These are phyloP conservation scores for Henckelia pumila DNA, from an alignment of 257 asterid species.

Conservation along the genomic window DNA sequence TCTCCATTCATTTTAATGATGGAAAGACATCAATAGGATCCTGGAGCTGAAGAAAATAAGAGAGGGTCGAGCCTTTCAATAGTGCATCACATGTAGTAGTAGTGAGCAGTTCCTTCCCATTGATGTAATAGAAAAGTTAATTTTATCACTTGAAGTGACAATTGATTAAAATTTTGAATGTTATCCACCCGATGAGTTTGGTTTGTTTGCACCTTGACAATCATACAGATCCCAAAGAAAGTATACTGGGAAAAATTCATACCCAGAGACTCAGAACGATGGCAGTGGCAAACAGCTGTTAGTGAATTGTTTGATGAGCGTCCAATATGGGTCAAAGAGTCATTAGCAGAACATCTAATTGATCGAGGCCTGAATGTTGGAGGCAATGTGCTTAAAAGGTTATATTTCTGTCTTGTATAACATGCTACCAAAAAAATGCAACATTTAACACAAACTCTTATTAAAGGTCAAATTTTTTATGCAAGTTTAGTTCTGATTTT, in stretches of 20 bases:
- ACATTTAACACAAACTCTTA: not conserved
- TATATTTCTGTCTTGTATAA: conserved; percentile 23
- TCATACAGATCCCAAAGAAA: conserved; percentile 87
- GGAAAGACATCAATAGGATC: not conserved
- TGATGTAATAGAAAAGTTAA: not conserved
- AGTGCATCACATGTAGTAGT: not conserved
- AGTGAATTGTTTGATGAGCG: conserved; percentile 83
- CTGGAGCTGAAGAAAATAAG: not conserved
- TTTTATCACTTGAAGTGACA: not conserved
- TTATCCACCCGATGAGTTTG: conserved; percentile 21
- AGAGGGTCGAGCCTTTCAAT: no score
- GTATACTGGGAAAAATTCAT: conserved; percentile 80
- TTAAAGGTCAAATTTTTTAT: conserved; percentile 25
- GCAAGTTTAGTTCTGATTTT: conserved; percentile 26
- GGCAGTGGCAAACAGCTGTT: conserved; percentile 75
- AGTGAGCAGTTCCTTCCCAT: not conserved
- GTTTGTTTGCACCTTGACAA: conserved; percentile 69
- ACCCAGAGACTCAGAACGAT: conserved; percentile 55
- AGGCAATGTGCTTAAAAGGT: conserved; percentile 67
- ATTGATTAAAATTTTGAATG: not conserved
- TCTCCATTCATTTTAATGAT: not conserved
- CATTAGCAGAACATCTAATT: conserved; percentile 60
- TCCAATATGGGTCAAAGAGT: conserved; percentile 77
- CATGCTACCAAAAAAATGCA: not conserved
- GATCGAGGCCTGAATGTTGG: conserved; percentile 53